Evolutionary conservation across 371 early-diverging fungal genomes (phyloP), one percentile per base, ranked within the genome.

Genomic region (Funneliformis caledonium): DNA sequence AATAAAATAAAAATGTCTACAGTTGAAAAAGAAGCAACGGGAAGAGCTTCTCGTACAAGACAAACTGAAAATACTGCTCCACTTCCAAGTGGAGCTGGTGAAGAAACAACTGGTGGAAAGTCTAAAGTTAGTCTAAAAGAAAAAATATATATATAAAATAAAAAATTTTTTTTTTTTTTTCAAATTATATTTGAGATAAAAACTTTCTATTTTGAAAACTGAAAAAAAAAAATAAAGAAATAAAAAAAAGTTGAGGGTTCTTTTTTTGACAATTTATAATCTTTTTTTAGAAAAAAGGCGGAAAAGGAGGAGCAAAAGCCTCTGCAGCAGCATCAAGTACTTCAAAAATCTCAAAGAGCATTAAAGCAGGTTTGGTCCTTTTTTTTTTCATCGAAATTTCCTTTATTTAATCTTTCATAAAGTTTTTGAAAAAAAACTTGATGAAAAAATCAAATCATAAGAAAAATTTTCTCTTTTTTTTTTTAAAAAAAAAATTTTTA

Each of bases 401-500:
- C 37, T 37, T 37, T 37, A 3, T 37, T 37, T 37, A 37, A 2
- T 37, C 37, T 37, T 37, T 3, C 37, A 37, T 37, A 37, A 37
- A 37, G 37, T 37, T 37, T 3, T 37, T 3, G 3, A 37, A 37
- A 56, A 56, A 19, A 50, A 50, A 50, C 10, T 16, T 5, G 52
- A 6, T 56, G 19, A 19, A 19, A 4, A 19, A 16, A 14, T 16
- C 14, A 12, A 12, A 16, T 52, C 5, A 52, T 16, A 52, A 50
- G 14, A 50, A 50, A 52, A 50, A 73, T 88, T 93, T 83, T 95
- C 95, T 47, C 82, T 91, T 84, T 92, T 93, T 87, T 94, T 95
- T 56, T n/a, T 19, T 56, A 19, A 5, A 56, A 56, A 37, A 37
- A 37, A 37, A 37, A 37, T 0, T 37, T 3, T 37, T 37, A 84